Evolutionary conservation across 306 rosid species (phyloP).

Genomic region (Gynostemma pentaphyllum): DNA sequence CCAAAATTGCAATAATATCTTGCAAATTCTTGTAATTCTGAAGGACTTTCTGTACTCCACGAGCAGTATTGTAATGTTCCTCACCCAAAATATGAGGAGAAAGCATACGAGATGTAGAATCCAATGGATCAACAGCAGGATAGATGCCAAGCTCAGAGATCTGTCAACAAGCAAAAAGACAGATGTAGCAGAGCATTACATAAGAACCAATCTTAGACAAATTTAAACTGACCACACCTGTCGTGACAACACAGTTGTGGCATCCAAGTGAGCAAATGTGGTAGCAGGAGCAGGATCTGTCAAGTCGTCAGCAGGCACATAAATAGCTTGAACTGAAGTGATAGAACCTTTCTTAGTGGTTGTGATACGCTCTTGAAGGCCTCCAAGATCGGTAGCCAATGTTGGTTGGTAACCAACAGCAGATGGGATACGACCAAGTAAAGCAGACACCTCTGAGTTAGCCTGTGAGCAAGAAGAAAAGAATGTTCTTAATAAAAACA

Average conservation of each 20-base stretch:
- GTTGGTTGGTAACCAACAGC: constrained; percentile 99
- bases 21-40: constrained; percentile 98
- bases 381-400: constrained; percentile 95
- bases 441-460: constrained; percentile 98
- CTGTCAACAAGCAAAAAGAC: no score
- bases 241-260: constrained; percentile 93
- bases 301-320: constrained; percentile 99
- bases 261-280: constrained; percentile 98
- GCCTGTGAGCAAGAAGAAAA: constrained; percentile 46
- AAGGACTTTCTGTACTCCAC: constrained; percentile 92
- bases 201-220: no score
- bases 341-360: constrained; percentile 98
- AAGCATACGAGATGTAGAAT: constrained; percentile 98
- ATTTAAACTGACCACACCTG: no score
- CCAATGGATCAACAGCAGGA: constrained; percentile 94
- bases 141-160: constrained; percentile 97
- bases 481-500: neutral
- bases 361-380: constrained; percentile 96
- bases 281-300: constrained; percentile 99
- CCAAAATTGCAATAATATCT: constrained; percentile 98
- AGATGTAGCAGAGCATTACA: no score
- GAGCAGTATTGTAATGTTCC: constrained; percentile 87
- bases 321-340: constrained; percentile 97
- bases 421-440: constrained; percentile 99
- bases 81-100: constrained; percentile 96